A percentile compares a stretch with the other conserved stretches of the same genome.
These are phyloP conservation scores for Trichoderma guizhouense DNA, from an alignment of 2,329 filamentous ascomycete genomes.

Conservation along the genomic window DNA sequence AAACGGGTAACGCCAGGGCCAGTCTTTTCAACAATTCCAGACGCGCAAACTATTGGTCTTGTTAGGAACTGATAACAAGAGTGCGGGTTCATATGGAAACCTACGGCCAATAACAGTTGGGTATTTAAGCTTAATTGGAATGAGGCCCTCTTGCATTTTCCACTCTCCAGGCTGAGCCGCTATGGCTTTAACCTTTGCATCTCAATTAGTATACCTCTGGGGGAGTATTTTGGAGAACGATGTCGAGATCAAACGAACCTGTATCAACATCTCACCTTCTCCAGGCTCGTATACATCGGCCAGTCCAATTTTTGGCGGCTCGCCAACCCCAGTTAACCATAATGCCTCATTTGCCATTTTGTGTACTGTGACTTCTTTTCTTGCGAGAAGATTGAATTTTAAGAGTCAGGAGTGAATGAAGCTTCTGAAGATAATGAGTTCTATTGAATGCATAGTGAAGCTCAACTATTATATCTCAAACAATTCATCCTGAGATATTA, in stretches of 20 bases:
- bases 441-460: neutral
- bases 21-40: conserved; percentile 8
- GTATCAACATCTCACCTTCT: conserved; percentile 1
- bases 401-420: neutral
- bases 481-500: neutral
- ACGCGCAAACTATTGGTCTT: neutral
- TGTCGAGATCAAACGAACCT: neutral
- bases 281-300: neutral
- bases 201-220: neutral
- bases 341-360: neutral
- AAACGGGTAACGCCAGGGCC: conserved; percentile 9
- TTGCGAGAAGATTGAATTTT: neutral
- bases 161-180: conserved; percentile 12
- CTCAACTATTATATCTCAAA: neutral
- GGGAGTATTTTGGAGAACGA: no score
- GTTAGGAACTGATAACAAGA: neutral
- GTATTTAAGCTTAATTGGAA: conserved; percentile 2
- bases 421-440: neutral
- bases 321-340: neutral
- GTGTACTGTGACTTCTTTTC: neutral
- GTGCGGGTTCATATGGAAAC: neutral
- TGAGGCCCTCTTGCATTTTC: conserved; percentile 17
- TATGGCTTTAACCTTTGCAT: neutral
- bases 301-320: neutral
- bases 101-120: conserved; percentile 16